Conservation (phyloP, 2,329 filamentous ascomycete genomes). For the Calonectria honghensis region DNA sequence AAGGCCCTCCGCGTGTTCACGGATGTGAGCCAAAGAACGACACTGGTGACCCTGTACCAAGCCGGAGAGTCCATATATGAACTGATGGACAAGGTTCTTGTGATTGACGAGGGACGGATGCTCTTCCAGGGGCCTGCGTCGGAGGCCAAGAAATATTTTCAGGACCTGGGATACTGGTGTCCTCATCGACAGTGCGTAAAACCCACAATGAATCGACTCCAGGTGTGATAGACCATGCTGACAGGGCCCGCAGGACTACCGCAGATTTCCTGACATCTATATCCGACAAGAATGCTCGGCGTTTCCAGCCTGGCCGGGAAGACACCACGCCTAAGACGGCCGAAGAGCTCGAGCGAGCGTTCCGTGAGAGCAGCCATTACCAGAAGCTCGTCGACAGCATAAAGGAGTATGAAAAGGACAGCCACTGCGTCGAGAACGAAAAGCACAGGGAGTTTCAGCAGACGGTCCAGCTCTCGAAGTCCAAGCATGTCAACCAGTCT, state of each 20-base stretch:
- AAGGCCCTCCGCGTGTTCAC: conserved; percentile 76
- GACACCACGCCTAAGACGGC: conserved; percentile 79
- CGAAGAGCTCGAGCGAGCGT: conserved; percentile 79
- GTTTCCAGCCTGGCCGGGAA: conserved; percentile 78
- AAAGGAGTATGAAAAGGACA: conserved; percentile 63
- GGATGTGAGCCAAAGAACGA: conserved; percentile 77
- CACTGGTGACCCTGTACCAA: conserved; percentile 80
- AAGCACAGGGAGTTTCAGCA: conserved; percentile 24
- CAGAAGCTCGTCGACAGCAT: conserved; percentile 75
- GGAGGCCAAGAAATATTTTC: conserved; percentile 79
- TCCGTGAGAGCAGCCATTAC: conserved; percentile 76
- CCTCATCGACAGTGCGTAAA: conserved; percentile 42
- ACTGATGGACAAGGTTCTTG: conserved; percentile 82
- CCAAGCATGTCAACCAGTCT: conserved; percentile 31
- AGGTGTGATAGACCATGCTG: neutral
- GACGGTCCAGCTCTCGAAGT: conserved; percentile 30
- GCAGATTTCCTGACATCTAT: conserved; percentile 83
- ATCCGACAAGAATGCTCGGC: conserved; percentile 81
- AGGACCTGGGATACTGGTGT: conserved; percentile 77
- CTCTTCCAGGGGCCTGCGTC: conserved; percentile 78
- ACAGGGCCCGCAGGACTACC: conserved; percentile 27
- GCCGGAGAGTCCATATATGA: conserved; percentile 78
- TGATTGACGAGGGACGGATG: conserved; percentile 80
- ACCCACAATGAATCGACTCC: neutral
- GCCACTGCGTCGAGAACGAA: conserved; percentile 55